A percentile compares a stretch with the other conserved stretches of the same genome.
Evolutionary conservation across 192 early-diverging fungal genomes (phyloP).

Genomic region (Glomus cerebriforme): DNA sequence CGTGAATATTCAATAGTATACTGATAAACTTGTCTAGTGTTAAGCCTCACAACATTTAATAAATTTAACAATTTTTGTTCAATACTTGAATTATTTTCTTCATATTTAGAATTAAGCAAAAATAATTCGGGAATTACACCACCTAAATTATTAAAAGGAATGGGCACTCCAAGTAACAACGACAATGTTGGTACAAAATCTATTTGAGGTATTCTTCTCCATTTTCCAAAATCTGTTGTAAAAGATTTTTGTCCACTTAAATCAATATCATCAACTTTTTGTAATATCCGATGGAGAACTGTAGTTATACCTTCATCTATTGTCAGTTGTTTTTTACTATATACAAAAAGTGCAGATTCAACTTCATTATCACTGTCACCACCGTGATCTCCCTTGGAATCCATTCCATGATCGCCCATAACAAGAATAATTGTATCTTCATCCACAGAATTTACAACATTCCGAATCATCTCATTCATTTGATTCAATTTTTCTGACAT

Average conservation of each 20-base stretch:
- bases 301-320: not conserved
- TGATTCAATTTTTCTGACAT: constrained; percentile 86
- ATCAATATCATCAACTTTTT: constrained; percentile 37
- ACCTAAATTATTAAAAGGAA: constrained; percentile 94
- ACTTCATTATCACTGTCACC: constrained; percentile 92
- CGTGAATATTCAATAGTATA: constrained; percentile 64
- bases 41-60: constrained; percentile 57
- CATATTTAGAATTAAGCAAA: constrained; percentile 35
- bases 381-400: constrained; percentile 92
- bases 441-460: constrained; percentile 66
- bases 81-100: not conserved
- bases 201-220: constrained; percentile 86
- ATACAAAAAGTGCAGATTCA: constrained; percentile 82
- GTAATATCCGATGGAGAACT: constrained; percentile 28
- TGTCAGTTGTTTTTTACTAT: constrained; percentile 53
- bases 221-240: constrained; percentile 29
- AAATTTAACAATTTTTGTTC: constrained; percentile 43
- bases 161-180: constrained; percentile 77
- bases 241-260: not conserved
- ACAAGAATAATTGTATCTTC: constrained; percentile 83
- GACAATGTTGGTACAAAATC: constrained; percentile 88
- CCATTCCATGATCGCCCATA: constrained; percentile 99
- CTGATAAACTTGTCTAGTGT: constrained; percentile 68
- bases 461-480: constrained; percentile 78
- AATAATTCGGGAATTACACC: constrained; percentile 87